A percentile compares a stretch with the other conserved stretches of the same genome.
phyloP scores from a whole-genome alignment of 2,329 filamentous ascomycete genomes.

The Pseudocercospora cruenta region DNA sequence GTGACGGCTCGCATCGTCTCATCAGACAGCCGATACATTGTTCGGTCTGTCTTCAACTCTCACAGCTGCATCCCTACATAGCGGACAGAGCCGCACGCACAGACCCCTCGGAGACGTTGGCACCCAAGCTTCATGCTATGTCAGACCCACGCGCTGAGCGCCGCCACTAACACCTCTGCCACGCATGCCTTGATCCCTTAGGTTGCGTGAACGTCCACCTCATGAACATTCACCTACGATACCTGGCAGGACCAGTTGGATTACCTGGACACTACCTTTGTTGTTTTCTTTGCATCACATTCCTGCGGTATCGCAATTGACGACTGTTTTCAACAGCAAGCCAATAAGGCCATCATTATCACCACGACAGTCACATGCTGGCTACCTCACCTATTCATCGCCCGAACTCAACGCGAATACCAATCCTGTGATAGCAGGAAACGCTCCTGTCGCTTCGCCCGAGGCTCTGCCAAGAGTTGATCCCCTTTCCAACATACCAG shows the following conservation, averaged over 20 bases:
- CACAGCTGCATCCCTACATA: background rate
- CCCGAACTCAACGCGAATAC: slow-evolving; percentile 44
- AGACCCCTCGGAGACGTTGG: background rate
- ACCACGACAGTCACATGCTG: slow-evolving; percentile 53
- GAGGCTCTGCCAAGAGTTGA: slow-evolving; percentile 38
- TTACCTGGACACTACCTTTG: background rate
- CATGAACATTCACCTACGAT: background rate
- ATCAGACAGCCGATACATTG: background rate
- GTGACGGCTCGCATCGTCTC: slow-evolving; percentile 6
- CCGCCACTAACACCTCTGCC: slow-evolving; percentile 1
- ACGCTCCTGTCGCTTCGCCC: slow-evolving; percentile 13
- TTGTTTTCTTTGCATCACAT: slow-evolving; percentile 8
- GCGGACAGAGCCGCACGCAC: slow-evolving; percentile 8
- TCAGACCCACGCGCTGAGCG: background rate
- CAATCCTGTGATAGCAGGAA: slow-evolving; percentile 33
- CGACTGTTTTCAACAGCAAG: slow-evolving; percentile 26
- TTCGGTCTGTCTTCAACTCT: slow-evolving; percentile 1
- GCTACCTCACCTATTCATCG: slow-evolving; percentile 54
- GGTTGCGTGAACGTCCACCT: background rate
- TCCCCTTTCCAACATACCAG: slow-evolving; percentile 40
- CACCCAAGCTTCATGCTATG: slow-evolving; percentile 7
- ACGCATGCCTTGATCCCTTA: slow-evolving; percentile 1
- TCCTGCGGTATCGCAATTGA: slow-evolving; percentile 20
- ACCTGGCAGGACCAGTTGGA: slow-evolving; percentile 20
- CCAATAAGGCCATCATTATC: slow-evolving; percentile 39